These are phyloP conservation scores for Glycine soja DNA, from an alignment of 306 rosid genomes.

Conservation along the genomic window DNA sequence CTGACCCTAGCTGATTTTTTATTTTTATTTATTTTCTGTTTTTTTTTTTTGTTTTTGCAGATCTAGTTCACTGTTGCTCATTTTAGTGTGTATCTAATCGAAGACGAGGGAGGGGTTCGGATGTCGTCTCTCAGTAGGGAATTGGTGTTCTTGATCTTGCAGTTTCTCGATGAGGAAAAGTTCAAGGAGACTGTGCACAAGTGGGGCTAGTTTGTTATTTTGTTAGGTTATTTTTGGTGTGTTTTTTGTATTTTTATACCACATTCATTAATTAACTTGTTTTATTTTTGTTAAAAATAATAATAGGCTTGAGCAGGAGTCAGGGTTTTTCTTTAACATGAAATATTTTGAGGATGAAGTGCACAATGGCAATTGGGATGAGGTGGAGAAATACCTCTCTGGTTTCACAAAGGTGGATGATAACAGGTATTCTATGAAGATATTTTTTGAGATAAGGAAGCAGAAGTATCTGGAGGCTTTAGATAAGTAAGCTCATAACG, in stretches of 20 bases:
- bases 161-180: slow-evolving; percentile 98
- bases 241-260: slow-evolving; percentile 36
- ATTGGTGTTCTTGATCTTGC: slow-evolving; percentile 98
- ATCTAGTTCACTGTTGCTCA: slow-evolving; percentile 69
- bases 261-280: slow-evolving; percentile 48
- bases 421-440: slow-evolving; percentile 97
- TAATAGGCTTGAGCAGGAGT: slow-evolving; percentile 90
- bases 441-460: slow-evolving; percentile 97
- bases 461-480: slow-evolving; percentile 97
- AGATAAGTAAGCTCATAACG: slow-evolving; percentile 77
- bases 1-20: slow-evolving; percentile 39
- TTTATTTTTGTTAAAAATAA: slow-evolving; percentile 32
- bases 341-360: slow-evolving; percentile 99
- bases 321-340: slow-evolving; percentile 98
- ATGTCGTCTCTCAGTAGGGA: slow-evolving; percentile 99
- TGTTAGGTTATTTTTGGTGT: slow-evolving; percentile 4
- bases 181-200: slow-evolving; percentile 98
- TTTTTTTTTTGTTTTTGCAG: slow-evolving; percentile 54
- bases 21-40: not conserved
- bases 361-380: slow-evolving; percentile 98
- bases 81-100: slow-evolving; percentile 57
- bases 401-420: slow-evolving; percentile 99
- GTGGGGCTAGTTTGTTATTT: slow-evolving; percentile 63
- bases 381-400: slow-evolving; percentile 93
- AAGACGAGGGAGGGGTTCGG: slow-evolving; percentile 45